Percentiles rank a stretch among this genome's conserved stretches.
phyloP scores from a whole-genome alignment of 148 eudicot species.

The Nepenthes mirabilis region DNA sequence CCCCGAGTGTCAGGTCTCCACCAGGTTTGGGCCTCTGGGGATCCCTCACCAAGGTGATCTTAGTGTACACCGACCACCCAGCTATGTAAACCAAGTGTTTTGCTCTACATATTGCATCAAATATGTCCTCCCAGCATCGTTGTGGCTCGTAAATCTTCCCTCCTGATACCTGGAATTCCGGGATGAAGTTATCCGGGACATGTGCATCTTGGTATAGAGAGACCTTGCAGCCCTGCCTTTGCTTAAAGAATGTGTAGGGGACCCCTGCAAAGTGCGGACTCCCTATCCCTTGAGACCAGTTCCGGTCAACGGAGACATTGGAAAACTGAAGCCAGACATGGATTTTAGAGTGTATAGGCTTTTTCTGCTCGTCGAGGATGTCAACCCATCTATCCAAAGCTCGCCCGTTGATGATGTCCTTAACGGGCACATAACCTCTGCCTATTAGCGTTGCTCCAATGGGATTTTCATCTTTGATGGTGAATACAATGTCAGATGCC shows the following conservation, averaged over 20 bases:
- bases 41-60: conserved; percentile 47
- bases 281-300: conserved; percentile 36
- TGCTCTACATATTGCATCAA: conserved; percentile 53
- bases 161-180: conserved; percentile 11
- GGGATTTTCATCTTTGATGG: conserved; percentile 53
- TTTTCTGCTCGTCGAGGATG: conserved; percentile 31
- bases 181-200: conserved; percentile 23
- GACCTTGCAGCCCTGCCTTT: conserved; percentile 48
- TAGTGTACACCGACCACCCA: conserved; percentile 69
- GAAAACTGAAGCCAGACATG: conserved; percentile 46
- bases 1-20: conserved; percentile 40
- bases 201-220: conserved; percentile 66
- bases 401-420: conserved; percentile 31
- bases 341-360: conserved; percentile 44
- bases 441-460: conserved; percentile 69
- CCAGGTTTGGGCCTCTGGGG: conserved; percentile 8
- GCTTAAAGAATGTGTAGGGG: conserved; percentile 47
- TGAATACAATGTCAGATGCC: conserved; percentile 40
- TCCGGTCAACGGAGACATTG: conserved; percentile 27
- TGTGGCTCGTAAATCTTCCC: conserved; percentile 27
- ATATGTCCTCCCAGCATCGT: conserved; percentile 66
- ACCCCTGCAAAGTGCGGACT: conserved; percentile 38
- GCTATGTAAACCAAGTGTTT: conserved; percentile 57
- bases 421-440: conserved; percentile 56
- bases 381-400: conserved; percentile 39